Conservation (phyloP, 169 alveolate species). For the Pseudocohnilembus persalinus region DNA sequence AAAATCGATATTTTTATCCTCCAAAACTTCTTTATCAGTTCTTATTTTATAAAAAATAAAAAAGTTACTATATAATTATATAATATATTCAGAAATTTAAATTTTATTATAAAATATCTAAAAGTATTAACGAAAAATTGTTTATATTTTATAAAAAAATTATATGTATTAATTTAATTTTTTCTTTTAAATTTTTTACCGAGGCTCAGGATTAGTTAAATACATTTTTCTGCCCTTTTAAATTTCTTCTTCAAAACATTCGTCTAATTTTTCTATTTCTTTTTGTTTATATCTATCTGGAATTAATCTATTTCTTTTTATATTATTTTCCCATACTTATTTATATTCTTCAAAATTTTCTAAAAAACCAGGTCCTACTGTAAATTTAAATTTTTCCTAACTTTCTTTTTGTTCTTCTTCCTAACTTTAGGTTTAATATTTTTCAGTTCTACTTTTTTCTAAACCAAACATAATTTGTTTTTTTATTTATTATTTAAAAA, state of each 20-base stretch:
- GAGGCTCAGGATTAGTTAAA: neutral
- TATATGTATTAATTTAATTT: too few species aligned
- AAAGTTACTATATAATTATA: too few species aligned
- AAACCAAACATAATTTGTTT: too few species aligned
- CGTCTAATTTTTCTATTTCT: neutral
- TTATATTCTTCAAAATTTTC: neutral
- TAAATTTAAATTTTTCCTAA: neutral
- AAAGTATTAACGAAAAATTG: too few species aligned
- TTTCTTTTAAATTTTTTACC: neutral
- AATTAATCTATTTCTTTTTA: too few species aligned
- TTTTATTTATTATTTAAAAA: too few species aligned
- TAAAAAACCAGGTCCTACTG: too few species aligned
- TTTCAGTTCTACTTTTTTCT: too few species aligned
- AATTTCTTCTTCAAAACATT: neutral
- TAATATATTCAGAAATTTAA: too few species aligned
- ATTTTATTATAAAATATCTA: too few species aligned
- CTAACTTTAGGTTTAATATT: too few species aligned
- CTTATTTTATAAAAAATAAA: neutral
- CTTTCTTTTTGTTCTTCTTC: neutral
- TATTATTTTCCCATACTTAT: neutral
- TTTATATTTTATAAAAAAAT: too few species aligned
- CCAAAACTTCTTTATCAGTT: neutral
- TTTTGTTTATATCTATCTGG: neutral
- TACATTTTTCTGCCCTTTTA: neutral
- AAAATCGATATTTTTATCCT: neutral